phyloP scores from a whole-genome alignment of 2,329 filamentous ascomycete species.

The Pyrenophora teres region DNA sequence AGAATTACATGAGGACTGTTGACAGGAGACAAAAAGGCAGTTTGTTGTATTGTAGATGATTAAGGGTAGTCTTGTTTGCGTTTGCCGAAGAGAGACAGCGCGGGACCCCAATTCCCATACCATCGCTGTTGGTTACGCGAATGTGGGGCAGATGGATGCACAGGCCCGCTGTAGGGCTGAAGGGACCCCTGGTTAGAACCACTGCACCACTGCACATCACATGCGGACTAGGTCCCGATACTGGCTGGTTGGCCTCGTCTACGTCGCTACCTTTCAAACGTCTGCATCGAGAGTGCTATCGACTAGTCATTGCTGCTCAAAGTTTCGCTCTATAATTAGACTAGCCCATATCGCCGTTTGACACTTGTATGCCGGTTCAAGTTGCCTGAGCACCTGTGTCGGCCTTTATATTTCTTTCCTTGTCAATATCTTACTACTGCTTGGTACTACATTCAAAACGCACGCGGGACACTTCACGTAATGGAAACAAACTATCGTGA shows the following conservation, averaged over 20 bases:
- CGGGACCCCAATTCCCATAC: constrained; percentile 15
- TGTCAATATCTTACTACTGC: too few relatives aligned
- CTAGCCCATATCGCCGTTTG: neutral
- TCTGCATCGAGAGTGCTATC: too few relatives aligned
- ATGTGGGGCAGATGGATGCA: constrained; percentile 24
- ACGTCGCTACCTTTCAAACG: too few relatives aligned
- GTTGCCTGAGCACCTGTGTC: too few relatives aligned
- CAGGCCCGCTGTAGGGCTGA: constrained; percentile 29
- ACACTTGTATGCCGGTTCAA: too few relatives aligned
- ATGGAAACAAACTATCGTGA: too few relatives aligned
- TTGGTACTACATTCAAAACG: too few relatives aligned
- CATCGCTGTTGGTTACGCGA: constrained; percentile 25
- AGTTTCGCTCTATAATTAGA: neutral
- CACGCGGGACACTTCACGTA: too few relatives aligned
- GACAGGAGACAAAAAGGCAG: constrained; percentile 5
- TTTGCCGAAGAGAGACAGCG: constrained; percentile 4
- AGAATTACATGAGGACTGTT: constrained; percentile 36
- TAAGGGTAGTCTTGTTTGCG: constrained; percentile 4
- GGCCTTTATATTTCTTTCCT: too few relatives aligned
- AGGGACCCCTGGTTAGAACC: constrained; percentile 9
- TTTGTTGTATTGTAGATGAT: neutral
- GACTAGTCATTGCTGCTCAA: neutral
- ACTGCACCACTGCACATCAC: constrained; percentile 7
- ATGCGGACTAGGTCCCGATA: constrained; percentile 9
- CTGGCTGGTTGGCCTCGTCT: neutral